phyloP scores from a whole-genome alignment of 192 early-diverging fungal genomes.

The Podila minutissima region DNA sequence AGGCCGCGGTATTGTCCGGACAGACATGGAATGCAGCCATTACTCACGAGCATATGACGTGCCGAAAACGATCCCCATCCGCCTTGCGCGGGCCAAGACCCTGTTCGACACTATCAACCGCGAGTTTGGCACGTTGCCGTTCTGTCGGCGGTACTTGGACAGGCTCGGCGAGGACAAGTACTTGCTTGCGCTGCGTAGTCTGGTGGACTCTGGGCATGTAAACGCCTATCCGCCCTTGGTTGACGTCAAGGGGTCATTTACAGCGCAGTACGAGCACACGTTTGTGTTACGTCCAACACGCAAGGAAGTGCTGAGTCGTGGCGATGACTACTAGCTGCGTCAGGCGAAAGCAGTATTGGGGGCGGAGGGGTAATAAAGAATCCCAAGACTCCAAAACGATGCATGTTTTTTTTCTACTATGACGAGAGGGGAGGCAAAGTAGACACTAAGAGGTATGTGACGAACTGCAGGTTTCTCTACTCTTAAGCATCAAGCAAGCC shows the following conservation, averaged over 20 bases:
- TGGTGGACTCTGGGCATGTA: constrained; percentile 86
- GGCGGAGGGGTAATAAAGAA: background rate
- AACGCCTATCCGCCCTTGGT: constrained; percentile 85
- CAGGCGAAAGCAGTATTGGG: too few relatives aligned
- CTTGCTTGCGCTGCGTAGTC: constrained; percentile 80
- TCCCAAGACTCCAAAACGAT: background rate
- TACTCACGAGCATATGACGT: constrained; percentile 76
- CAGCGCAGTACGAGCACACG: constrained; percentile 98
- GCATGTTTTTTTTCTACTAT: background rate
- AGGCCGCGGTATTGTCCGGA: constrained; percentile 86
- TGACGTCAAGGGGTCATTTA: constrained; percentile 88
- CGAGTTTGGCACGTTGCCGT: constrained; percentile 93
- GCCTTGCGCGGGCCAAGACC: constrained; percentile 76
- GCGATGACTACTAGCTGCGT: constrained; percentile 42
- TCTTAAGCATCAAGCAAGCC: too few relatives aligned
- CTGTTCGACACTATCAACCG: constrained; percentile 84
- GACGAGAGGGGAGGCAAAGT: too few relatives aligned
- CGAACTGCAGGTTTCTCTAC: too few relatives aligned
- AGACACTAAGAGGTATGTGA: too few relatives aligned
- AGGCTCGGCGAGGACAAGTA: constrained; percentile 93
- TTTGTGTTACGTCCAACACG: constrained; percentile 86
- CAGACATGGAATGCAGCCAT: constrained; percentile 93
- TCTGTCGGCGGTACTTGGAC: constrained; percentile 96
- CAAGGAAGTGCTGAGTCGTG: constrained; percentile 77
- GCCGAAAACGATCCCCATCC: constrained; percentile 64